Conservation (phyloP, 225 moss, liverwort and hornwort genomes). For the Anthoceros angustus region DNA sequence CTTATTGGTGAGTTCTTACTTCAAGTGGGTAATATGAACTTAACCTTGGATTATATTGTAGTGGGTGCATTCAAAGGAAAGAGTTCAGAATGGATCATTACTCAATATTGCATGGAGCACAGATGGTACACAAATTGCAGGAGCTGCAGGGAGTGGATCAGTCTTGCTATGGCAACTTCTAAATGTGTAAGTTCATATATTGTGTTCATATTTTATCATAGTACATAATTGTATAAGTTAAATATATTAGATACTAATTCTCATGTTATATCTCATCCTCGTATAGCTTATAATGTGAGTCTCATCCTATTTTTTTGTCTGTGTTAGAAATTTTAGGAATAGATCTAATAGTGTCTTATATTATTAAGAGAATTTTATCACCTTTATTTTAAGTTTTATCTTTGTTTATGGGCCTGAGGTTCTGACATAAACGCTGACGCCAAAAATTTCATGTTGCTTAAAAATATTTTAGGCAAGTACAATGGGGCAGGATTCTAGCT, state of each 20-base stretch:
- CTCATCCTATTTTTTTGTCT: no score
- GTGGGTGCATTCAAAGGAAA: slow-evolving; percentile 60
- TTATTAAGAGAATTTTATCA: no score
- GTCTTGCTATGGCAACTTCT: slow-evolving; percentile 56
- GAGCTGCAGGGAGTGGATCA: slow-evolving; percentile 28
- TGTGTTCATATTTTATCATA: background rate
- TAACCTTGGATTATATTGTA: slow-evolving; percentile 8
- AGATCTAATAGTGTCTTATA: no score
- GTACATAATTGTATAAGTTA: no score
- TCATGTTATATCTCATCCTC: no score
- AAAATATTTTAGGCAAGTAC: background rate
- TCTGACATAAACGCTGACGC: no score
- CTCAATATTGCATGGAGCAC: slow-evolving; percentile 63
- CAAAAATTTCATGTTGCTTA: no score
- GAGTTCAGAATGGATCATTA: slow-evolving; percentile 29
- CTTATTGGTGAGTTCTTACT: background rate
- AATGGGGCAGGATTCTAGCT: background rate
- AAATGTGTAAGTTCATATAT: slow-evolving; percentile 34
- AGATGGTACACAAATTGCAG: slow-evolving; percentile 75
- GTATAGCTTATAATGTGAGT: no score
- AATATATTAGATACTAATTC: no score
- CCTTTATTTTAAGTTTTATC: no score
- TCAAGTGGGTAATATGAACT: background rate
- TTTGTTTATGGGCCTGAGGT: no score
- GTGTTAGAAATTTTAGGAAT: no score